Evolutionary conservation across 176 grass and related monocot genomes (phyloP).

Genomic region (Bothriochloa decipiens): DNA sequence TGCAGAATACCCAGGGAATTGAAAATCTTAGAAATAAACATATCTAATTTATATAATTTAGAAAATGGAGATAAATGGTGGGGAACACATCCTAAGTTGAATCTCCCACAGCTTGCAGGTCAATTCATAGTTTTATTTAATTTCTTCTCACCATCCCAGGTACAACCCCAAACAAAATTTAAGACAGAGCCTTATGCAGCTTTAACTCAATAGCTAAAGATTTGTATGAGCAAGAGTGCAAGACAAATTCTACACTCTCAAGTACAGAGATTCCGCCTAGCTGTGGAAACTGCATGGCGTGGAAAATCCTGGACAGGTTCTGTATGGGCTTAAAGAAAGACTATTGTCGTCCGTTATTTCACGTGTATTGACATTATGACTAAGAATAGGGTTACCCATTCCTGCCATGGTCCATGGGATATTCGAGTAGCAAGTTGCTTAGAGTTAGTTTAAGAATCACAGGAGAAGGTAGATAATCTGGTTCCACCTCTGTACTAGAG

Average conservation of each 20-base stretch:
- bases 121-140: background rate
- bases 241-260: constrained; percentile 19
- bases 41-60: background rate
- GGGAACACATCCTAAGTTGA: background rate
- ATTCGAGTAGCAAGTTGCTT: no score
- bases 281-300: no score
- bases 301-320: no score
- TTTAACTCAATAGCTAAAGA: constrained; percentile 11
- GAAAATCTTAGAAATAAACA: constrained; percentile 18
- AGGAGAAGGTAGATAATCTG: no score
- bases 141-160: background rate
- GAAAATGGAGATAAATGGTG: background rate
- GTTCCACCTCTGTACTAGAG: no score
- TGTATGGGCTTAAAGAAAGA: no score
- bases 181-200: background rate
- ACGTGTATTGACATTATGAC: no score
- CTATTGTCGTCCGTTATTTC: no score
- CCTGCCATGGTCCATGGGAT: no score
- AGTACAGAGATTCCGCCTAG: constrained; percentile 14
- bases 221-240: constrained; percentile 17
- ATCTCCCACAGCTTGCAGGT: background rate
- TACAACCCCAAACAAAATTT: constrained; percentile 16
- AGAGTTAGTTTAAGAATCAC: no score
- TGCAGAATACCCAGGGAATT: background rate
- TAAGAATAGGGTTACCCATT: no score